Evolutionary conservation across 805 yeast genomes (phyloP).

Genomic region (Kurtzmaniella fragi): DNA sequence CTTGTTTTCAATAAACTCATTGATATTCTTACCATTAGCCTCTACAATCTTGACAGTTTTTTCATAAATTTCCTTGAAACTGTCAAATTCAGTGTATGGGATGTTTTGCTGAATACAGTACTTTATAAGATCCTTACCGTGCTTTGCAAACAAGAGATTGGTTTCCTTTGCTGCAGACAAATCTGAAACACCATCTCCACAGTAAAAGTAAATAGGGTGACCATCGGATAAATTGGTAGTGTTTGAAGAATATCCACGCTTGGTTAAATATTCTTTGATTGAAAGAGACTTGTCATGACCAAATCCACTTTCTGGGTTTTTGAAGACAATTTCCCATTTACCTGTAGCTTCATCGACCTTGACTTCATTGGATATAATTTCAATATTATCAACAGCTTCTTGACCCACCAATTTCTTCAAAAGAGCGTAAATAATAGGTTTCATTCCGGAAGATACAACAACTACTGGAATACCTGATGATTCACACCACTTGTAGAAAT

Average conservation of each 20-base stretch:
- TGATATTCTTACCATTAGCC: constrained; percentile 14
- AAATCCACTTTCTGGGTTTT: constrained; percentile 73
- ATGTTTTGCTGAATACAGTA: constrained; percentile 77
- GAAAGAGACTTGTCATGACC: constrained; percentile 94
- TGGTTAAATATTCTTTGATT: constrained; percentile 47
- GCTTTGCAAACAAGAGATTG: constrained; percentile 86
- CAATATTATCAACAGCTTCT: constrained; percentile 65
- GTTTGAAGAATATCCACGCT: constrained; percentile 24
- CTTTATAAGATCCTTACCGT: constrained; percentile 82
- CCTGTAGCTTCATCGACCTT: constrained; percentile 46
- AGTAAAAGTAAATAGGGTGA: constrained; percentile 71
- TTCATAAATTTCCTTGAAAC: constrained; percentile 69
- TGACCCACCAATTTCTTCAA: constrained; percentile 71
- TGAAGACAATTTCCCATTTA: constrained; percentile 79
- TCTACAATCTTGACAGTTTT: constrained; percentile 52
- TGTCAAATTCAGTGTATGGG: constrained; percentile 78
- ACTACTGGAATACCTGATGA: constrained; percentile 72
- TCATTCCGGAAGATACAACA: constrained; percentile 91
- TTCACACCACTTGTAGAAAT: constrained; percentile 75
- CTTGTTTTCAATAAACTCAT: constrained; percentile 20
- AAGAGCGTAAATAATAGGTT: constrained; percentile 79
- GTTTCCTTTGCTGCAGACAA: constrained; percentile 94
- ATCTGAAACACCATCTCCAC: constrained; percentile 98
- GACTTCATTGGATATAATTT: constrained; percentile 79
- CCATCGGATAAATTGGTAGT: constrained; percentile 15